A percentile compares a stretch with the other conserved stretches of the same genome.
phyloP scores from a whole-genome alignment of 2,329 filamentous ascomycete species.

The Penicillium brasilianum region DNA sequence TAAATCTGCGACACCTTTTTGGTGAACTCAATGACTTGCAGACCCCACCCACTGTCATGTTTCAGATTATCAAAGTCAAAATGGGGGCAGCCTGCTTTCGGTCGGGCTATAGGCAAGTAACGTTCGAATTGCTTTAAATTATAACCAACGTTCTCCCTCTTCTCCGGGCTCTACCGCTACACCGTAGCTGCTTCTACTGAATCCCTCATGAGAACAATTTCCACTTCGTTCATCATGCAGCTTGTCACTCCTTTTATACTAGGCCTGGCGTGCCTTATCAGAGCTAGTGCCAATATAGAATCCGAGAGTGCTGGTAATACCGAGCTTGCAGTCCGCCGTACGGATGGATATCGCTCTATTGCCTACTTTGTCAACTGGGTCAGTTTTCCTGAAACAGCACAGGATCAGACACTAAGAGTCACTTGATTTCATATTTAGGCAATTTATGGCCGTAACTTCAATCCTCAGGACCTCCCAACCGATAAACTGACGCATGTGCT shows the following conservation, averaged over 20 bases:
- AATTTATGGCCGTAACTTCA: conserved; percentile 83
- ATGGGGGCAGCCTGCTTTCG: neutral
- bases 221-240: neutral
- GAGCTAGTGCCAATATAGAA: neutral
- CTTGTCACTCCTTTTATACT: neutral
- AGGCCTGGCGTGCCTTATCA: neutral
- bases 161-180: neutral
- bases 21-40: neutral
- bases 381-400: conserved; percentile 4
- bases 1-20: neutral
- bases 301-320: neutral
- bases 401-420: neutral
- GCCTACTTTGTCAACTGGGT: conserved; percentile 56
- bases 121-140: neutral
- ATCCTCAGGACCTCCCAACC: conserved; percentile 78
- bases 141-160: neutral
- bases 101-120: neutral
- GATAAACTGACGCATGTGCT: conserved; percentile 85
- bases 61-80: neutral
- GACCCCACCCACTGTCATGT: neutral
- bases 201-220: neutral
- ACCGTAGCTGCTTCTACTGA: neutral
- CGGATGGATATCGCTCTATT: conserved; percentile 37
- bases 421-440: conserved; percentile 55
- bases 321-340: neutral